A percentile compares a stretch with the other conserved stretches of the same genome.
Evolutionary conservation across 495 filamentous ascomycete genomes (phyloP).

Genomic region (Extremus antarcticus): DNA sequence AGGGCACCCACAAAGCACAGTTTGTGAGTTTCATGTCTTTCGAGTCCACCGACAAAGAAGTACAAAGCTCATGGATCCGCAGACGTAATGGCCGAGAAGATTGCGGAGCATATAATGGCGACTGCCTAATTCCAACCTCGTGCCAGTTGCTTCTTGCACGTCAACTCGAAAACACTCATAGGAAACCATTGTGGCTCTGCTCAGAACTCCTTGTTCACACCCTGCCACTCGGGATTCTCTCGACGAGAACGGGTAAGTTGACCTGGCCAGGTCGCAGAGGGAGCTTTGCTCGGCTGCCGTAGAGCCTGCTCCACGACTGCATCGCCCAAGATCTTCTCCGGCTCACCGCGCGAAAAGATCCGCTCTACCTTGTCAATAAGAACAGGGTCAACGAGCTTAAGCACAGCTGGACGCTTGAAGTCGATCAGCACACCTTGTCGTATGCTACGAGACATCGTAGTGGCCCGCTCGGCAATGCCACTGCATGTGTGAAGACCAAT

Average conservation of each 20-base stretch:
- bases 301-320: slow-evolving; percentile 36
- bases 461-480: slow-evolving; percentile 37
- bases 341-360: slow-evolving; percentile 28
- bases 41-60: no score
- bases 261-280: slow-evolving; percentile 27
- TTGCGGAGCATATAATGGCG: no score
- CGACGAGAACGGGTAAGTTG: slow-evolving; percentile 24
- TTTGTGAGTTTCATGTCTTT: no score
- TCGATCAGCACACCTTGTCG: slow-evolving; percentile 33
- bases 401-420: slow-evolving; percentile 23
- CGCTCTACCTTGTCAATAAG: slow-evolving; percentile 22
- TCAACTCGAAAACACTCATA: no score
- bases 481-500: slow-evolving; percentile 37
- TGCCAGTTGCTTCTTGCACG: no score
- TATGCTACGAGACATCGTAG: slow-evolving; percentile 28
- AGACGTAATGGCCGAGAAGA: no score
- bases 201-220: slow-evolving; percentile 37
- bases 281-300: slow-evolving; percentile 32
- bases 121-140: no score
- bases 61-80: no score
- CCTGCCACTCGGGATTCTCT: slow-evolving; percentile 26
- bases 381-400: slow-evolving; percentile 2
- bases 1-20: slow-evolving; percentile 10
- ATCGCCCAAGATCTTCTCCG: slow-evolving; percentile 39
- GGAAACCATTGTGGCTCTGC: no score